Conservation (phyloP, 2,329 filamentous ascomycete genomes). For the Diaporthe destruens region DNA sequence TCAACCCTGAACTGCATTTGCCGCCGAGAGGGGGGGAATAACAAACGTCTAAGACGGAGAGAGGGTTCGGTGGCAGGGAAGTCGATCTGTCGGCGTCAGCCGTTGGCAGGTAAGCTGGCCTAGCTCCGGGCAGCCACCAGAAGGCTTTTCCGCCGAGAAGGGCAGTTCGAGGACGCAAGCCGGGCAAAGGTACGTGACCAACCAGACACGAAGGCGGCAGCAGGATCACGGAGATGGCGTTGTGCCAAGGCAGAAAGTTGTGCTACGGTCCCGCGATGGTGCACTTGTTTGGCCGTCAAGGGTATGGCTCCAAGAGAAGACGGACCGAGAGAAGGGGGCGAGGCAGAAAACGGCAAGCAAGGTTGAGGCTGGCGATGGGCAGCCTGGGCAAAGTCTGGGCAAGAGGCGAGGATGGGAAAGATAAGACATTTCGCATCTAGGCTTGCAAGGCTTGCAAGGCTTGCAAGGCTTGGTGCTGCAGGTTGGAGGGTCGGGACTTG, state of each 20-base stretch:
- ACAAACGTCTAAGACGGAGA: not conserved
- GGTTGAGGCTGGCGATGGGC: constrained; percentile 28
- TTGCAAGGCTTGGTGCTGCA: not conserved
- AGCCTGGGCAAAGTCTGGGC: constrained; percentile 28
- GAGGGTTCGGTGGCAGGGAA: not conserved
- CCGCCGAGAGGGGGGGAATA: constrained; percentile 2
- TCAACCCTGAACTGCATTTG: constrained; percentile 48
- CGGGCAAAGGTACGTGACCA: not conserved
- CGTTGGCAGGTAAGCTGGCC: not conserved
- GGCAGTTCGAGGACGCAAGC: constrained; percentile 24
- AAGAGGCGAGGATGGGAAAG: constrained; percentile 12
- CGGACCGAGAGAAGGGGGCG: not conserved
- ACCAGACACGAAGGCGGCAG: not conserved
- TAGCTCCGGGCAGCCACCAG: constrained; percentile 19
- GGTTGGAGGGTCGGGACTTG: not conserved
- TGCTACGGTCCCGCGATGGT: constrained; percentile 13
- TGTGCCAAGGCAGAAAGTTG: constrained; percentile 24
- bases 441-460: constrained; percentile 6
- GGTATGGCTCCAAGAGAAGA: not conserved
- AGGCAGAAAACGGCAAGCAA: constrained; percentile 13
- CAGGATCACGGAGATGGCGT: constrained; percentile 28
- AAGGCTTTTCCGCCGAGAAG: constrained; percentile 23
- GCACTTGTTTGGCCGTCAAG: not conserved
- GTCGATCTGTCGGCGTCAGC: constrained; percentile 10
- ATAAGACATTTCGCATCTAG: constrained; percentile 22